Conservation (phyloP, 2,329 filamentous ascomycete species). For the Escovopsis weberi region DNA sequence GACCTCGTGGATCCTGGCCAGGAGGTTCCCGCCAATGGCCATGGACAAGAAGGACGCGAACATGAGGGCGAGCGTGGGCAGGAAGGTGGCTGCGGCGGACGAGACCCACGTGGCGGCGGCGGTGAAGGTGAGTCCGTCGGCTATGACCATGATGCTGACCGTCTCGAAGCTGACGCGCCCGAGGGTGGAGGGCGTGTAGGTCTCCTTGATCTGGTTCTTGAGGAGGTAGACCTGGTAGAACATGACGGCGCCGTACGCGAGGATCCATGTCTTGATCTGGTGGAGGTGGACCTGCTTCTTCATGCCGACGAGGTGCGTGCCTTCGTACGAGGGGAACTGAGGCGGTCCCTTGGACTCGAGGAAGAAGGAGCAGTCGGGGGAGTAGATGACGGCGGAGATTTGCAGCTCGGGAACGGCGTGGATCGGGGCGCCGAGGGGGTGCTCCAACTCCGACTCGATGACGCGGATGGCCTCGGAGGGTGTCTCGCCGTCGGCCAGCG, state of each 20-base stretch:
- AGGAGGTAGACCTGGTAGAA: slow-evolving; percentile 47
- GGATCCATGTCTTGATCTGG: slow-evolving; percentile 43
- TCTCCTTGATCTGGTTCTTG: slow-evolving; percentile 50
- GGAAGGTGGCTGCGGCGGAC: slow-evolving; percentile 38
- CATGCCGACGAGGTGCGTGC: slow-evolving; percentile 41
- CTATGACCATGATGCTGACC: slow-evolving; percentile 44
- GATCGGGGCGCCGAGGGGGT: slow-evolving; percentile 44
- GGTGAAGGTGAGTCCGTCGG: slow-evolving; percentile 45
- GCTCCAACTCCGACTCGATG: slow-evolving; percentile 49
- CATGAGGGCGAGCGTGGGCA: slow-evolving; percentile 41
- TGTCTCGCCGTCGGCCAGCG: slow-evolving; percentile 18
- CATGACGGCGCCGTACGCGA: slow-evolving; percentile 40
- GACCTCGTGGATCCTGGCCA: slow-evolving; percentile 45
- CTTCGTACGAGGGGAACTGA: slow-evolving; percentile 33
- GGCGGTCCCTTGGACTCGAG: slow-evolving; percentile 51
- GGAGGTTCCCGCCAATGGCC: slow-evolving; percentile 41
- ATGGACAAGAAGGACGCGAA: slow-evolving; percentile 39
- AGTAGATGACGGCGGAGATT: slow-evolving; percentile 50
- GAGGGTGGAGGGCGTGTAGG: slow-evolving; percentile 52
- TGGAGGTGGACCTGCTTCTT: slow-evolving; percentile 46
- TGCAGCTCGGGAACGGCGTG: slow-evolving; percentile 39
- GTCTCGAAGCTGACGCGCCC: slow-evolving; percentile 52
- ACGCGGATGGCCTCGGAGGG: slow-evolving; percentile 30
- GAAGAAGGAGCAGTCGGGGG: slow-evolving; percentile 54
- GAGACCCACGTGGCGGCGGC: slow-evolving; percentile 42